phyloP scores from a whole-genome alignment of 2,329 filamentous ascomycete species.

The Hypomyces perniciosus region DNA sequence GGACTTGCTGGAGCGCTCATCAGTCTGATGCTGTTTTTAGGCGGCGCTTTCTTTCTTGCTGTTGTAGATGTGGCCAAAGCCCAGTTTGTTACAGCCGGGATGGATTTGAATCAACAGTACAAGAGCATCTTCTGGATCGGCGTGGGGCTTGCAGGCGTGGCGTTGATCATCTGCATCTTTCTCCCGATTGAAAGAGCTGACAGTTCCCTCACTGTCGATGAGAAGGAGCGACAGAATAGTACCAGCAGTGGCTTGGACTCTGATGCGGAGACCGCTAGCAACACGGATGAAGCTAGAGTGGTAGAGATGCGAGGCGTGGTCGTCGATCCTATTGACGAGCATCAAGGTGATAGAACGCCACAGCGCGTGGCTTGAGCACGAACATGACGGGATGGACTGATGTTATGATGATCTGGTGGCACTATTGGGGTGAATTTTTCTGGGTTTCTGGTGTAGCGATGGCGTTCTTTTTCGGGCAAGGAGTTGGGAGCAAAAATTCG shows the following conservation, averaged over 20 bases:
- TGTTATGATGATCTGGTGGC: too few relatives aligned
- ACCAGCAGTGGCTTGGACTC: constrained; percentile 5
- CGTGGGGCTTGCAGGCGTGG: constrained; percentile 43
- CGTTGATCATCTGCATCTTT: constrained; percentile 35
- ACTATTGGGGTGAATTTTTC: too few relatives aligned
- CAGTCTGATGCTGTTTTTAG: constrained; percentile 56
- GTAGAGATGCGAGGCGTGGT: constrained; percentile 8
- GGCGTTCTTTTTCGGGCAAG: too few relatives aligned
- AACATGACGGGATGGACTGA: neutral
- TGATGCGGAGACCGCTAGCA: neutral
- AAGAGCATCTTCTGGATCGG: constrained; percentile 57
- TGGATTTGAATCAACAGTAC: constrained; percentile 46
- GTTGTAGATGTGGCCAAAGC: constrained; percentile 54
- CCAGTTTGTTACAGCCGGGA: constrained; percentile 31
- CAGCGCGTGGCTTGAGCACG: neutral
- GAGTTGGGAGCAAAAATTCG: too few relatives aligned
- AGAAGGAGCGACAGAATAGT: constrained; percentile 13
- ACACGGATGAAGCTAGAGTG: neutral
- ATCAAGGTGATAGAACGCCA: neutral
- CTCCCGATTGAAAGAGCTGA: constrained; percentile 21
- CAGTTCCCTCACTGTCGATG: constrained; percentile 17
- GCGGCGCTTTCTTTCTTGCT: constrained; percentile 57
- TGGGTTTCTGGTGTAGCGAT: too few relatives aligned
- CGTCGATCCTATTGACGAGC: neutral
- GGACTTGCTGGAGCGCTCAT: constrained; percentile 60